Conservation (phyloP, 306 rosid genomes). For the Hylodesmum podocarpum region DNA sequence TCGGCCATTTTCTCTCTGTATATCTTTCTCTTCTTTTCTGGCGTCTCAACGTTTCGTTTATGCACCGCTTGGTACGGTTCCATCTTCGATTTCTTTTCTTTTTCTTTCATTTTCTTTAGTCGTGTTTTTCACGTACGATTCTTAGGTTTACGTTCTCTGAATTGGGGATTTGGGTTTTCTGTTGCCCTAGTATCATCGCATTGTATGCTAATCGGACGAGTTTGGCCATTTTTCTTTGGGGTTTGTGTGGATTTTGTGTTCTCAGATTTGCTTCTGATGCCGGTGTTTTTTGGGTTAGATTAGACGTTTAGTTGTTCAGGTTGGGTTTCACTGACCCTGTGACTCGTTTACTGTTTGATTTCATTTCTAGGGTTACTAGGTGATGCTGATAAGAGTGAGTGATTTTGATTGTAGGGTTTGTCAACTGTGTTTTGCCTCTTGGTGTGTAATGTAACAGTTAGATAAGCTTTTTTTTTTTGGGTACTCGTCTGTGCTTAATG, state of each 20-base stretch:
- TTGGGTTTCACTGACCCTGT: background rate
- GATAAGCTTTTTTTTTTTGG: background rate
- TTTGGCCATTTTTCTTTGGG: background rate
- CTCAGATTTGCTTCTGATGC: background rate
- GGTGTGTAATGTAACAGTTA: slow-evolving; percentile 4
- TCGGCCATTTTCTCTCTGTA: slow-evolving; percentile 22
- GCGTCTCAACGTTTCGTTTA: slow-evolving; percentile 7
- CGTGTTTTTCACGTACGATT: background rate
- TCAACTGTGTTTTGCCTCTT: background rate
- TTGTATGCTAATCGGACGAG: background rate
- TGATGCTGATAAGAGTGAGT: background rate
- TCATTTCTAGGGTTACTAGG: background rate
- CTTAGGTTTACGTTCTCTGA: background rate
- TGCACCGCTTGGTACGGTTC: slow-evolving; percentile 22
- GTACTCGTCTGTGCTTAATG: slow-evolving; percentile 3
- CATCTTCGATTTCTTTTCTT: background rate
- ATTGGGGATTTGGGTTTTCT: slow-evolving; percentile 25
- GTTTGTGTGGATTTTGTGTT: slow-evolving; percentile 9
- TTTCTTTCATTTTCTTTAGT: background rate
- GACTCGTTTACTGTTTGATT: slow-evolving; percentile 18
- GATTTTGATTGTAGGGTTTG: slow-evolving; percentile 16
- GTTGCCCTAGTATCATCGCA: slow-evolving; percentile 5
- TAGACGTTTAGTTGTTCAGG: background rate
- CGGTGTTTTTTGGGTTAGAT: background rate
- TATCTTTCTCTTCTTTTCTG: background rate